phyloP scores from a whole-genome alignment of 768 basidiomycete species.

The Inosperma sp. region DNA sequence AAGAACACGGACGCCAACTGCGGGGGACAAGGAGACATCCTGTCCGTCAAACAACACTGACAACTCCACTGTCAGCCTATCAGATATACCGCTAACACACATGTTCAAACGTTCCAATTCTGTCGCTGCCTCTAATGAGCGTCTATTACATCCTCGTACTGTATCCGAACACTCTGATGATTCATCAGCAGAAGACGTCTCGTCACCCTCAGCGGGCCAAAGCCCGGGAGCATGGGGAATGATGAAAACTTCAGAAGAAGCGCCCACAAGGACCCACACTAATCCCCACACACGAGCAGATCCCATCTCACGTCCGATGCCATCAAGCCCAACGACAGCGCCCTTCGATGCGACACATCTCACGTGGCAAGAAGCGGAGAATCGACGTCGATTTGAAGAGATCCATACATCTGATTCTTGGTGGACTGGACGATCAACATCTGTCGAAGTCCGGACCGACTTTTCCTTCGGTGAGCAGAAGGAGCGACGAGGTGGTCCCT shows the following conservation, averaged over 20 bases:
- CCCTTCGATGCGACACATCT: conserved; percentile 17
- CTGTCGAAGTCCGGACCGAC: conserved; percentile 11
- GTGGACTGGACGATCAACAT: conserved; percentile 14
- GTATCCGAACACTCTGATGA: conserved; percentile 15
- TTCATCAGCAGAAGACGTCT: conserved; percentile 12
- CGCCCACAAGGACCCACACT: conserved; percentile 16
- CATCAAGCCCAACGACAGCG: conserved; percentile 13
- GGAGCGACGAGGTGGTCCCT: conserved; percentile 11
- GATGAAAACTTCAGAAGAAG: conserved; percentile 14
- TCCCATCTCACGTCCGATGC: conserved; percentile 27
- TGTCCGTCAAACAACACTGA: conserved; percentile 6
- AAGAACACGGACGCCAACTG: conserved; percentile 8
- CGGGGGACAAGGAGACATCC: neutral
- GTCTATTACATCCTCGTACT: conserved; percentile 3
- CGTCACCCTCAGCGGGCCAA: conserved; percentile 17
- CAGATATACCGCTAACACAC: conserved; percentile 51
- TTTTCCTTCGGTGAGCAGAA: conserved; percentile 10
- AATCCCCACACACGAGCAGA: conserved; percentile 27
- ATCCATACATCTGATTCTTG: conserved; percentile 19
- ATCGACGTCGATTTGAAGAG: conserved; percentile 18
- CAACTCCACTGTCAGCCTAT: conserved; percentile 24
- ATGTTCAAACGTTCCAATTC: conserved; percentile 66
- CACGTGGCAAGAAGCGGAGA: conserved; percentile 22
- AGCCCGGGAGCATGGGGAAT: conserved; percentile 17
- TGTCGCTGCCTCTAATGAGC: conserved; percentile 17